Evolutionary conservation across 1,284 basidiomycete genomes (phyloP).

Genomic region (Moesziomyces sp.): DNA sequence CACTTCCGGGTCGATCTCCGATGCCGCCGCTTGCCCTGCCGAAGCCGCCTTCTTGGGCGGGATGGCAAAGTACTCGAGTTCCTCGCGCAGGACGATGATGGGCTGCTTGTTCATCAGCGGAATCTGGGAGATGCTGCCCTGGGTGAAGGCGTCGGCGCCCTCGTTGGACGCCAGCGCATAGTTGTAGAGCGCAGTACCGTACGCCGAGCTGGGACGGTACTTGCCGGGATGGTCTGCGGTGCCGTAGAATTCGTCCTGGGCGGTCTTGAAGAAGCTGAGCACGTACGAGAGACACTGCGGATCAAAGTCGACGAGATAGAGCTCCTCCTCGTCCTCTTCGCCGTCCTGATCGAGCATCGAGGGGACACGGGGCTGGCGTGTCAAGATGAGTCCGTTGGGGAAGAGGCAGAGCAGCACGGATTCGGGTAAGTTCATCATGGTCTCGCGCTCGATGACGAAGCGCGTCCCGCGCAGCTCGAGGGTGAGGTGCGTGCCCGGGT

Average conservation of each 20-base stretch:
- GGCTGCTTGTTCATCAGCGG: constrained; percentile 95
- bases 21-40: not conserved
- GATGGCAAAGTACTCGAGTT: constrained; percentile 97
- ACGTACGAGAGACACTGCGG: constrained; percentile 95
- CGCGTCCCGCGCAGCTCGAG: constrained; percentile 90
- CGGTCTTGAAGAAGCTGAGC: constrained; percentile 86
- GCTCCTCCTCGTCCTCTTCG: constrained; percentile 82
- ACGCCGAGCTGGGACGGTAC: constrained; percentile 73
- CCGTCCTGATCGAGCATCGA: constrained; percentile 66
- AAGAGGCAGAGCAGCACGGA: constrained; percentile 95
- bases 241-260: constrained; percentile 92
- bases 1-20: constrained; percentile 15
- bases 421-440: constrained; percentile 98
- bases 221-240: constrained; percentile 79
- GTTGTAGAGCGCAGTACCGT: constrained; percentile 31
- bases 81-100: constrained; percentile 96
- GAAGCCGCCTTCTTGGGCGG: constrained; percentile 69
- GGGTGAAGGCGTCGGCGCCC: constrained; percentile 66
- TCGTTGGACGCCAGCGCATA: constrained; percentile 35
- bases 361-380: constrained; percentile 78
- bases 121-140: constrained; percentile 61
- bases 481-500: constrained; percentile 76
- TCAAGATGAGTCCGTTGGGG: constrained; percentile 94
- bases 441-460: constrained; percentile 96
- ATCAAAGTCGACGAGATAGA: constrained; percentile 97